Conservation (phyloP, 768 basidiomycete genomes). For the Boletus pseudo-olivaceus region DNA sequence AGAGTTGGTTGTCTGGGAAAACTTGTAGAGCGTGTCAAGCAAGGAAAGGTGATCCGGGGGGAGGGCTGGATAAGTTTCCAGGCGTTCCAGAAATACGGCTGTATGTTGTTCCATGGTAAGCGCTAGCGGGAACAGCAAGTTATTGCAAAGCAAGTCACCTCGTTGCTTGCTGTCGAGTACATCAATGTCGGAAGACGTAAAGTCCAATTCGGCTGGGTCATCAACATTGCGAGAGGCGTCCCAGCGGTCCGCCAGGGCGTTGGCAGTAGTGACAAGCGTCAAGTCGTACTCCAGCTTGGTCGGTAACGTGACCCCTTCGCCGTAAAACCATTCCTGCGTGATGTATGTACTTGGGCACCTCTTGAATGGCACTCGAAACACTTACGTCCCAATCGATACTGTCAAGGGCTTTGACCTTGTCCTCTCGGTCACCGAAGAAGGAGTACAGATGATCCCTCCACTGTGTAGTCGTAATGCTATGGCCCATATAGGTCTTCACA, state of each 20-base stretch:
- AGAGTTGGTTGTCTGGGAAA: slow-evolving; percentile 42
- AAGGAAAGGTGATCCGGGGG: slow-evolving; percentile 40
- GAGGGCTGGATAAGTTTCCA: slow-evolving; percentile 41
- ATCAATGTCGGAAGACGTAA: slow-evolving; percentile 44
- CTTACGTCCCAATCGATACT: slow-evolving; percentile 56
- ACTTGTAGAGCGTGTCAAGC: slow-evolving; percentile 43
- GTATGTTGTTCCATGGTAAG: not conserved
- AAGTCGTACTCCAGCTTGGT: slow-evolving; percentile 51
- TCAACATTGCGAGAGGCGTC: slow-evolving; percentile 38
- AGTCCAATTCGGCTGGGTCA: slow-evolving; percentile 36
- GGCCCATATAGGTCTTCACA: slow-evolving; percentile 50
- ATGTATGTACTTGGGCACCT: not conserved
- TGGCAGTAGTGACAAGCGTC: slow-evolving; percentile 49
- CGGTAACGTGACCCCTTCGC: slow-evolving; percentile 49
- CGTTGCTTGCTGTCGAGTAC: slow-evolving; percentile 51
- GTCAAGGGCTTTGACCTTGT: slow-evolving; percentile 47
- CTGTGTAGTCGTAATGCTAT: slow-evolving; percentile 53
- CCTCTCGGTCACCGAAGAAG: slow-evolving; percentile 43
- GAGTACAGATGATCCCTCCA: slow-evolving; percentile 57
- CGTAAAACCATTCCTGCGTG: slow-evolving; percentile 52
- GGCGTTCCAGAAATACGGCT: slow-evolving; percentile 58
- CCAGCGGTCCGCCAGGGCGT: slow-evolving; percentile 52
- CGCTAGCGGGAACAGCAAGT: not conserved
- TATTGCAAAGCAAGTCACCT: slow-evolving; percentile 24
- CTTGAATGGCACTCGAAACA: not conserved